Evolutionary conservation across 768 basidiomycete species (phyloP), one percentile per base, ranked within the genome.

Genomic region (Tricholoma furcatifolium): DNA sequence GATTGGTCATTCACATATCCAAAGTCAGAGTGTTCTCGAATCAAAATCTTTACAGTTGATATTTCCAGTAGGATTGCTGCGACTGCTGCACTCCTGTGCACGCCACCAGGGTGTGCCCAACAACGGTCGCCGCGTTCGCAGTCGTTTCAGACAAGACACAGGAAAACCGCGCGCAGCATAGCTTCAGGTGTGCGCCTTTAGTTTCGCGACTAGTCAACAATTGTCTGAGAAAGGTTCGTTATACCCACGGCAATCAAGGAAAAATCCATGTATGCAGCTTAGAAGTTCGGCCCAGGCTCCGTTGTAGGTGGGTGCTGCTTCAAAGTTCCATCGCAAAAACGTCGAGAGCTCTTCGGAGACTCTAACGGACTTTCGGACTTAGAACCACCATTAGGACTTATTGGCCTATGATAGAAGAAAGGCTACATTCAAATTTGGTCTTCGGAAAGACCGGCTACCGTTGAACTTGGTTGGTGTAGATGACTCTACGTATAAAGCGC

Each of bases 211-310:
- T 24, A 15, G 34, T n/a, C n/a, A n/a, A 7, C 18, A 23, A 18
- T 45, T 21, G 8, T 41, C 27, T 52, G 42, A 27, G 31, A 50
- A 34, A 35, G 15, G 24, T 31, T 46, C 43, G 34, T 36, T 10
- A 40, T 60, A 60, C 58, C 58, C 58, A 60, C 58, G 58, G 51
- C 58, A 36, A 54, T 59, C 51, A 54, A 56, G 55, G 58, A 56
- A n/a, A n/a, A n/a, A n/a, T 7, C 4, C 27, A 27, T 27, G 27
- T 27, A 27, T 7, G 27, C 24, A 35, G 24, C 43, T 47, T 47
- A 35, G 41, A 44, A 47, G 11, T 27, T 48, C 46, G 47, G 50
- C 23, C 36, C 45, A 48, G 27, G 7, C n/a, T 20, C 23, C 12
- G 24, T 39, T 48, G 10, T 46, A 20, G 34, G 9, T 47, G 12